Conservation (phyloP, 345 rosid genomes). For the Barbarea vulgaris region DNA sequence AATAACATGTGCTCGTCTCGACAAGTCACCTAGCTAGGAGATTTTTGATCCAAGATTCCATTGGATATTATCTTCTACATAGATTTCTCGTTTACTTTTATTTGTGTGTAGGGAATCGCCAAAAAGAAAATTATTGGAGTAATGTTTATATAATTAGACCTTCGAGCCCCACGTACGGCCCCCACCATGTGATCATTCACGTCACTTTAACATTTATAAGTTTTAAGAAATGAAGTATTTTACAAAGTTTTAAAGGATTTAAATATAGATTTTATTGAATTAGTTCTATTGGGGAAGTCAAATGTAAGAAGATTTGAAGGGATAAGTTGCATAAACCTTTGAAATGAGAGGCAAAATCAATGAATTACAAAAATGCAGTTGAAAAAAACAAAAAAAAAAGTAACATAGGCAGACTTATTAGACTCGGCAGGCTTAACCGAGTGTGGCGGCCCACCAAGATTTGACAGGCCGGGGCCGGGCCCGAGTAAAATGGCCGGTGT, state of each 20-base stretch:
- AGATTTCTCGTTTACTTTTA: background rate
- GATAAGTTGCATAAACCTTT: background rate
- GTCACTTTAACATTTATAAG: no score
- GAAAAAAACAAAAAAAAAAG: no score
- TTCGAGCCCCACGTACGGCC: background rate
- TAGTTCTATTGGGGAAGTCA: background rate
- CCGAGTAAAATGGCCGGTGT: background rate
- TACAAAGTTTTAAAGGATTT: no score
- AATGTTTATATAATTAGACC: background rate
- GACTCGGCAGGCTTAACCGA: no score
- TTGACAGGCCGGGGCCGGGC: background rate
- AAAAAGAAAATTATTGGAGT: background rate
- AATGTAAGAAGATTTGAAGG: background rate
- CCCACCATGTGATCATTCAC: background rate
- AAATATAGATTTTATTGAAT: no score
- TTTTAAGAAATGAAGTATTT: no score
- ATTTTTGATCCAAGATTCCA: background rate
- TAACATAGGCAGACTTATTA: no score
- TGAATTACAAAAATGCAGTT: no score
- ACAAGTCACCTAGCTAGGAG: constrained; percentile 24
- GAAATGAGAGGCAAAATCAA: background rate
- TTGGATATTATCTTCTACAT: background rate
- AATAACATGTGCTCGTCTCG: constrained; percentile 16
- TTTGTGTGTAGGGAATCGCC: background rate
- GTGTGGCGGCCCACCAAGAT: no score